Percentiles rank a stretch among this genome's conserved stretches.
Evolutionary conservation across 2,329 filamentous ascomycete species (phyloP).

Genomic region (Pyricularia sp.): DNA sequence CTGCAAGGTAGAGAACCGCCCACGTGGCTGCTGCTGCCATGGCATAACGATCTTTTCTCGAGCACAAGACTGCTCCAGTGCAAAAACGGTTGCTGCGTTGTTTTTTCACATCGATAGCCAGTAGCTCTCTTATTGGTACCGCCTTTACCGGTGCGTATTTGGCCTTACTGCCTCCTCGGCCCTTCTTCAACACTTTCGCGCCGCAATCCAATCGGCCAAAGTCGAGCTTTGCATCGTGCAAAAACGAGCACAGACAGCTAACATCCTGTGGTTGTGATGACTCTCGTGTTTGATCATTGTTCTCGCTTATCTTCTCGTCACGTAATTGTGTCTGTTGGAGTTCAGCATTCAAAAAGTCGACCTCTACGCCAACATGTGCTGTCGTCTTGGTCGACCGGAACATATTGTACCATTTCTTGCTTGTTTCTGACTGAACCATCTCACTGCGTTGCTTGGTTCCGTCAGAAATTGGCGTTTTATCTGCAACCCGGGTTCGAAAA

Average conservation of each 20-base stretch:
- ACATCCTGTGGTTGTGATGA: not conserved
- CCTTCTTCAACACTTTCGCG: not conserved
- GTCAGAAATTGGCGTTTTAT: not conserved
- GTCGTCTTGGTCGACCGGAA: not conserved
- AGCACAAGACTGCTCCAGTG: not conserved
- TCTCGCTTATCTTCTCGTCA: not conserved
- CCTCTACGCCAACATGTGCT: not conserved
- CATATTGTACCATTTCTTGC: not conserved
- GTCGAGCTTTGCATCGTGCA: not conserved
- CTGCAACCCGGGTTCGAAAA: not conserved
- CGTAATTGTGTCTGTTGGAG: not conserved
- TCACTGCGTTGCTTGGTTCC: not conserved
- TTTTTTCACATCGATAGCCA: not conserved
- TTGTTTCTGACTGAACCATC: not conserved
- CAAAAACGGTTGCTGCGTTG: not conserved
- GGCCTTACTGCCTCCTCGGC: not conserved
- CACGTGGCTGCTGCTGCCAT: slow-evolving; percentile 3
- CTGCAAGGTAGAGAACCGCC: slow-evolving; percentile 1
- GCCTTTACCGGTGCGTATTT: not conserved
- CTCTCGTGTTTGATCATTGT: not conserved
- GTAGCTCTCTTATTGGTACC: not conserved
- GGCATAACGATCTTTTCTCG: slow-evolving; percentile 1
- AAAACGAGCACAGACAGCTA: not conserved
- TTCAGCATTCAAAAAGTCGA: not conserved
- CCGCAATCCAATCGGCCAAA: not conserved